These are phyloP conservation scores for Styphnolobium japonicum DNA, from an alignment of 306 rosid species.

Conservation along the genomic window DNA sequence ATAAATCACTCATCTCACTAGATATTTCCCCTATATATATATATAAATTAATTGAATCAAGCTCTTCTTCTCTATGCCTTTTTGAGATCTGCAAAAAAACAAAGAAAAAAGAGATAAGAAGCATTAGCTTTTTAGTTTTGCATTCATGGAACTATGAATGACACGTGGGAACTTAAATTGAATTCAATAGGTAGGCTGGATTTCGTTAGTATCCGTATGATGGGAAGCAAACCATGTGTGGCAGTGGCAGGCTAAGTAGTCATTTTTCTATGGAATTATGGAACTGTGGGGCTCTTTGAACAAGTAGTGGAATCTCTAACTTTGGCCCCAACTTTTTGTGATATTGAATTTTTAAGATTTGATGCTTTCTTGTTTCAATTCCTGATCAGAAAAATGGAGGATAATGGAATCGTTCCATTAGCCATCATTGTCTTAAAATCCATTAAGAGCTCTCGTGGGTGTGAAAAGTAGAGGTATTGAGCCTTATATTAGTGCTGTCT, in stretches of 20 bases:
- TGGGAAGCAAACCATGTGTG: slow-evolving; percentile 28
- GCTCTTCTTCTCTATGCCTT: too few relatives aligned
- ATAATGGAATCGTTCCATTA: neutral
- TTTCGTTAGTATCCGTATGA: neutral
- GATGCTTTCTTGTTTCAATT: neutral
- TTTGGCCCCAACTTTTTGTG: neutral
- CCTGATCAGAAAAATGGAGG: neutral
- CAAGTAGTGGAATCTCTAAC: neutral
- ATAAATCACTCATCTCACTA: too few relatives aligned
- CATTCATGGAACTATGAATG: neutral
- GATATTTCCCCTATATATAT: too few relatives aligned
- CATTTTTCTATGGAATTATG: slow-evolving; percentile 8
- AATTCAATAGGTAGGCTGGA: neutral
- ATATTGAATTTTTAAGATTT: neutral
- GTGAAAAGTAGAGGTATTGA: neutral
- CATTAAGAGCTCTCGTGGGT: neutral
- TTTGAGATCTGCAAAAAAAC: neutral
- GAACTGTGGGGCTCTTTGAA: slow-evolving; percentile 26
- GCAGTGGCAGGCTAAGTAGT: neutral
- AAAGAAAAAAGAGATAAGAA: neutral
- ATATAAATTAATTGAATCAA: neutral
- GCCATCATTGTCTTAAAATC: neutral
- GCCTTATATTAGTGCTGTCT: neutral
- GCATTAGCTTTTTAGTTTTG: neutral
- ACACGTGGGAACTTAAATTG: neutral